Base-by-base conservation (phyloP, 495 filamentous ascomycete genomes). In the Neurospora pannonica region DNA sequence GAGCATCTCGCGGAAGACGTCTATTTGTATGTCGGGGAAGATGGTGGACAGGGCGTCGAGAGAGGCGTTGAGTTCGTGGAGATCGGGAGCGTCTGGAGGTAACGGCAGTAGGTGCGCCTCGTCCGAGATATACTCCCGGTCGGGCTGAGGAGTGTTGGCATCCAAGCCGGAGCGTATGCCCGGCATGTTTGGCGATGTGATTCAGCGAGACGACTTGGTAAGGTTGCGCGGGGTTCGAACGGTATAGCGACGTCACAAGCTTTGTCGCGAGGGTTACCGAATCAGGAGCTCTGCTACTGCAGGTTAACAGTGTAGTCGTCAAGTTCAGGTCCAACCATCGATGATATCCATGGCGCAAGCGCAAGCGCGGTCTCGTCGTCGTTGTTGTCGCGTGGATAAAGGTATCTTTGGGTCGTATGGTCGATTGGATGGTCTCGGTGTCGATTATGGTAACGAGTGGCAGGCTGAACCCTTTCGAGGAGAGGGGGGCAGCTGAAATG, bases 1-100 rank as follows among this genome's bases (percentile, higher is more conserved):
- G 40, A 99, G 88, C 86, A 98, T 89, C 80, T 97, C 94, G 15
- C 96, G 90, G 77, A 99, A 94, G n/a, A 97, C 95, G 72, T 97
- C 94, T 74, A 95, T 85, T 72, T 93, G 90, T 31, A 97, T 86
- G 81, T 97, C 90, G 7, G 96, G 96, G 76, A 99, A 99, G 3
- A 97, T 86, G 7, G 87, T 87, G 4, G 89, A 89, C 13, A 99
- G 88, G 1, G 85, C 86, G 40, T 89, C 87, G 71, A 99, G 88
- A 54, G 90, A 87, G 17, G 85, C 82, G 82, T 99, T 99, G 28
- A 97, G 84, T 43, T 92, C 90, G 48, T 88, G 85, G 31, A 95
- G 87, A 71, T 90, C 85, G 37, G 84, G 85, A 21, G 87, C 81
- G n/a, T 90, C 87, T 73, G 81, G 77, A 5, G 79, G 75, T 71